Base-by-base conservation (phyloP, 23 red algal species). In the Gracilaria domingensis region DNA sequence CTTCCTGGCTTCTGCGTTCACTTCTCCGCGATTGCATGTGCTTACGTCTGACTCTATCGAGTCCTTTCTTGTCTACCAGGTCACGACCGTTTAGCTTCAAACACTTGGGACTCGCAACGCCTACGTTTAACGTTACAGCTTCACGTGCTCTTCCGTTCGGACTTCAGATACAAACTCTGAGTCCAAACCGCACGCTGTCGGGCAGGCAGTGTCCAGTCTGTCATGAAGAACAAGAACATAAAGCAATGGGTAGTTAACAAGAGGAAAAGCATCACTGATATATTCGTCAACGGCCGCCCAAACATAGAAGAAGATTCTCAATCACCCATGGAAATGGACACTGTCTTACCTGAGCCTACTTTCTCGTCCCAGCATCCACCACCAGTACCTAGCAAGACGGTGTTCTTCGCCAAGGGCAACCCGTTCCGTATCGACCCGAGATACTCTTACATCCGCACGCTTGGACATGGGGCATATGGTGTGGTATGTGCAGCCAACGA, bases 401-500 rank as follows among this genome's bases (percentile, higher is more conserved):
- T 78, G 14, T 96, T 96, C 66, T 50, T 51, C 47, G 94, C 78
- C 11, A 69, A 81, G 57, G 94, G 94, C n/a, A 88, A 66, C 51
- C 79, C 79, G 0, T 96, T 96, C 74, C 69, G 86, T 6, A 38
- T 96, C 24, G 82, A 88, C 80, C 28, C 72, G 12, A 65, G 94
- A 29, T 96, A 92, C 89, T 85, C 80, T 2, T 96, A 90, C 54
- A 21, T 91, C 4, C 90, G 92, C 28, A 77, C 94, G 8, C 83
- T 99, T 23, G 97, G 97, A 0, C 83, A 88, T 23, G 97, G 97
- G 21, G 97, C 97, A 29, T 99, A 99, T 80, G 97, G 97, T 20
- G 88, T 99, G 11, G 97, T 99, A 5, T 95, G 94, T 33, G 57
- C 79, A 8, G 93, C 80, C n/a, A 59, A 65, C 21, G 88, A 98